A percentile compares a stretch with the other conserved stretches of the same genome.
Conservation (phyloP, 768 basidiomycete species). For the Pulveroboletus sp. region DNA sequence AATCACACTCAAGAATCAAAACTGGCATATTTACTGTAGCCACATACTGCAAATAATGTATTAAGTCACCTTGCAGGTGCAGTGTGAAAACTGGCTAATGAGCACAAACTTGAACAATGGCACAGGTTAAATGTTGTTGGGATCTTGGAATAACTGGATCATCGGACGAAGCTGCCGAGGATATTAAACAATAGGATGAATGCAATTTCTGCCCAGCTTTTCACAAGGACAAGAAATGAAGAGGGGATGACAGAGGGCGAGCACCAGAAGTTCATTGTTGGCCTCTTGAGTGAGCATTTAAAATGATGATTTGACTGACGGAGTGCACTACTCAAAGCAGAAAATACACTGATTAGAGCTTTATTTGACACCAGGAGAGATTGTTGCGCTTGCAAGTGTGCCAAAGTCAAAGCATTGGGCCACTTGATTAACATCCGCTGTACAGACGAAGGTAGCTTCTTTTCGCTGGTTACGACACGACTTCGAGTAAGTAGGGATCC, state of each 20-base stretch:
- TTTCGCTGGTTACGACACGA: slow-evolving; percentile 40
- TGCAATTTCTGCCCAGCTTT: slow-evolving; percentile 31
- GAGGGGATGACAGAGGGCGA: slow-evolving; percentile 20
- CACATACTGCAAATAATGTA: no score
- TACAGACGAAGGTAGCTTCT: slow-evolving; percentile 35
- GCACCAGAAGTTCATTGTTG: slow-evolving; percentile 36
- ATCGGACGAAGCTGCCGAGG: slow-evolving; percentile 21
- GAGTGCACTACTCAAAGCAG: slow-evolving; percentile 33
- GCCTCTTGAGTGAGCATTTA: slow-evolving; percentile 30
- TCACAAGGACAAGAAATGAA: slow-evolving; percentile 31
- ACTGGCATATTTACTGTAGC: no score
- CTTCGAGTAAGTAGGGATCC: slow-evolving; percentile 26
- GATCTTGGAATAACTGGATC: slow-evolving; percentile 31
- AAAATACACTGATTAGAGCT: slow-evolving; percentile 26
- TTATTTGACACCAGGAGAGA: slow-evolving; percentile 37
- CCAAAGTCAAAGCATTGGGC: background rate
- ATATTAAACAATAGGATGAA: slow-evolving; percentile 28
- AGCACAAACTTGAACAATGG: no score
- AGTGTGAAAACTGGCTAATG: no score
- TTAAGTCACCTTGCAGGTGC: no score
- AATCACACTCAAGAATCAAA: no score
- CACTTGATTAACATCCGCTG: background rate
- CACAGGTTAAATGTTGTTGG: no score
- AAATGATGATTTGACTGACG: background rate
- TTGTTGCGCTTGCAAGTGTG: slow-evolving; percentile 30